These are phyloP conservation scores for Ceratocystis smalleyi DNA, from an alignment of 2,329 filamentous ascomycete species.

Conservation along the genomic window DNA sequence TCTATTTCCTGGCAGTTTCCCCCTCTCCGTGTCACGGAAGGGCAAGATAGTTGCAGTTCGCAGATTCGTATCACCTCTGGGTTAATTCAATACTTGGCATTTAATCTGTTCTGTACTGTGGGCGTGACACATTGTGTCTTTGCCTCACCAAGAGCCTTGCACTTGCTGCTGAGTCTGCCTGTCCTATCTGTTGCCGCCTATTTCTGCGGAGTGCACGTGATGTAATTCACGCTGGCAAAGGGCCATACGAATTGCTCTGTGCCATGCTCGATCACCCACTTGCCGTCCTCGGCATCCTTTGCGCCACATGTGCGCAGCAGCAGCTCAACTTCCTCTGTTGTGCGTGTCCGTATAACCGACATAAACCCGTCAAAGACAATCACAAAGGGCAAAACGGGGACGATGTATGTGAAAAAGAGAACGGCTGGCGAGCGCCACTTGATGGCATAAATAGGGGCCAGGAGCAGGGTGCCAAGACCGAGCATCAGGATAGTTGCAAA, in stretches of 20 bases:
- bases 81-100: background rate
- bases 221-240: slow-evolving; percentile 36
- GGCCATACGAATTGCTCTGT: slow-evolving; percentile 35
- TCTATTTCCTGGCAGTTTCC: background rate
- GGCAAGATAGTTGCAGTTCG: background rate
- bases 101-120: background rate
- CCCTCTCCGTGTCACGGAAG: background rate
- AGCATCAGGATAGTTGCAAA: slow-evolving; percentile 39
- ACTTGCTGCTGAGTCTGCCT: too few relatives aligned
- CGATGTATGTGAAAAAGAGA: slow-evolving; percentile 48
- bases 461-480: slow-evolving; percentile 35
- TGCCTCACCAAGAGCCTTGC: too few relatives aligned
- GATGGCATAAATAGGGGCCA: slow-evolving; percentile 38
- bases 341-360: slow-evolving; percentile 51
- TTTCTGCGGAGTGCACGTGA: slow-evolving; percentile 31
- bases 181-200: background rate
- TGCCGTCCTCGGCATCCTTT: slow-evolving; percentile 25
- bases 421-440: slow-evolving; percentile 37
- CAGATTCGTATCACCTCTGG: background rate
- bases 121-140: too few relatives aligned
- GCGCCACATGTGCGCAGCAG: slow-evolving; percentile 39
- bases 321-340: slow-evolving; percentile 45
- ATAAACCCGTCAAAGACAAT: slow-evolving; percentile 54
- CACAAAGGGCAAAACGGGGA: slow-evolving; percentile 53
- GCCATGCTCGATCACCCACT: slow-evolving; percentile 37